Conservation (phyloP, 208 protist species). For the Acanthamoeba healyi region DNA sequence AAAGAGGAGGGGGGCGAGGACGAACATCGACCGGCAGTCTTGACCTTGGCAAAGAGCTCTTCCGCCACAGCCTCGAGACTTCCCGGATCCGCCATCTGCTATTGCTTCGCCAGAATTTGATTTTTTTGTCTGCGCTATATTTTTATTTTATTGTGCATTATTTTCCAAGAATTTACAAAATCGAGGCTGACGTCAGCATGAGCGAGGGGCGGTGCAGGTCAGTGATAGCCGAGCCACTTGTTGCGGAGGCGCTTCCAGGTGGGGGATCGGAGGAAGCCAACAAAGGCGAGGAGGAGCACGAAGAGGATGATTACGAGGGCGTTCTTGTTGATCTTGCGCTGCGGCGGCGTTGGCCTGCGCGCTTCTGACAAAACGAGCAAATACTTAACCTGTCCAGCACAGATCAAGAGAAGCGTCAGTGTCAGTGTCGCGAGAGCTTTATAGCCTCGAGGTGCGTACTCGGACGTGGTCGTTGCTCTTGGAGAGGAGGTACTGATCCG, state of each 20-base stretch:
- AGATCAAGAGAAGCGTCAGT: neutral
- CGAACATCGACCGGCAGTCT: constrained; percentile 57
- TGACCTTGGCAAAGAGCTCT: constrained; percentile 57
- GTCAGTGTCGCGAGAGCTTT: too few relatives aligned
- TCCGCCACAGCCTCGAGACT: constrained; percentile 26
- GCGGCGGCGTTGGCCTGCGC: neutral
- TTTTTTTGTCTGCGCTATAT: too few relatives aligned
- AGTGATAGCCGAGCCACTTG: neutral
- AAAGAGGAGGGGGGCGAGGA: neutral
- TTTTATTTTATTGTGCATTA: neutral
- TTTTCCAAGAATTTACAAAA: neutral
- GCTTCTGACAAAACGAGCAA: constrained; percentile 11
- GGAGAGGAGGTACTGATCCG: constrained; percentile 13
- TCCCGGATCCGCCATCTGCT: neutral
- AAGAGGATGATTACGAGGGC: constrained; percentile 22
- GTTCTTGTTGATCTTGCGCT: neutral
- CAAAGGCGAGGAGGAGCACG: constrained; percentile 9
- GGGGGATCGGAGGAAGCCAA: constrained; percentile 32
- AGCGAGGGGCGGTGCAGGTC: too few relatives aligned
- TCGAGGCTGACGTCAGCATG: neutral
- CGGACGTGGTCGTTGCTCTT: constrained; percentile 46
- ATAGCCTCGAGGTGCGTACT: too few relatives aligned
- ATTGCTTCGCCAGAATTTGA: too few relatives aligned
- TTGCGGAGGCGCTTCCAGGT: constrained; percentile 37
- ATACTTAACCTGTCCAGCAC: constrained; percentile 26